phyloP scores from a whole-genome alignment of 345 rosid genomes.

The Populus deltoides region DNA sequence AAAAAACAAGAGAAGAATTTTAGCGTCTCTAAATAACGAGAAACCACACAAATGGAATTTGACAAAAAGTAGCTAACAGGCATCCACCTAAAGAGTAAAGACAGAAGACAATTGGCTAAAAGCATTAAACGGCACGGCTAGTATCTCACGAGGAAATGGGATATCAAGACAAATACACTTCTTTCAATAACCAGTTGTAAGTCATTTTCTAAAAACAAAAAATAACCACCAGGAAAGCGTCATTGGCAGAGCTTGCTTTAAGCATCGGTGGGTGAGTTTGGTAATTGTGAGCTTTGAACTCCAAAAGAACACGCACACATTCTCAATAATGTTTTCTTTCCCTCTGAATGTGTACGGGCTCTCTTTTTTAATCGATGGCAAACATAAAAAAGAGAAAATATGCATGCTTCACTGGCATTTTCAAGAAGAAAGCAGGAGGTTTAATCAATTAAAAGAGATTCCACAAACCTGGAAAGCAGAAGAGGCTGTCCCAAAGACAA shows the following conservation, averaged over 20 bases:
- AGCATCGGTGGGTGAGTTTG: too few species aligned
- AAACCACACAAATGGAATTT: not conserved
- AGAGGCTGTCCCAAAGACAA: constrained; percentile 71
- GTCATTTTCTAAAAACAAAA: not conserved
- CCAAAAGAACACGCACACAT: not conserved
- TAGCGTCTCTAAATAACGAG: not conserved
- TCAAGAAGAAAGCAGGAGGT: not conserved
- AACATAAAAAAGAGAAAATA: not conserved
- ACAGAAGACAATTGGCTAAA: not conserved
- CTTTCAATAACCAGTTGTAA: not conserved
- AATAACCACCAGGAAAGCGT: not conserved
- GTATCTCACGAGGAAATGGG: not conserved
- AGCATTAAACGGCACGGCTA: not conserved
- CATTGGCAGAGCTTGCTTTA: too few species aligned
- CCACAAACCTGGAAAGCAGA: constrained; percentile 62
- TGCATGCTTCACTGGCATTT: not conserved
- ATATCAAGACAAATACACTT: not conserved
- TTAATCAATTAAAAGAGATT: not conserved
- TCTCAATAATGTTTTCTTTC: not conserved
- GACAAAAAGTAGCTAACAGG: too few species aligned
- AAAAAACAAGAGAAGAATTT: too few species aligned
- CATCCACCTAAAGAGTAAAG: too few species aligned
- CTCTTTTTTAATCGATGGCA: not conserved
- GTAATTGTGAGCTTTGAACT: not conserved
- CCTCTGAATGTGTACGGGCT: not conserved